Evolutionary conservation across 2,329 filamentous ascomycete genomes (phyloP), one percentile per base, ranked within the genome.

Genomic region (Aspergillus phoenicis): DNA sequence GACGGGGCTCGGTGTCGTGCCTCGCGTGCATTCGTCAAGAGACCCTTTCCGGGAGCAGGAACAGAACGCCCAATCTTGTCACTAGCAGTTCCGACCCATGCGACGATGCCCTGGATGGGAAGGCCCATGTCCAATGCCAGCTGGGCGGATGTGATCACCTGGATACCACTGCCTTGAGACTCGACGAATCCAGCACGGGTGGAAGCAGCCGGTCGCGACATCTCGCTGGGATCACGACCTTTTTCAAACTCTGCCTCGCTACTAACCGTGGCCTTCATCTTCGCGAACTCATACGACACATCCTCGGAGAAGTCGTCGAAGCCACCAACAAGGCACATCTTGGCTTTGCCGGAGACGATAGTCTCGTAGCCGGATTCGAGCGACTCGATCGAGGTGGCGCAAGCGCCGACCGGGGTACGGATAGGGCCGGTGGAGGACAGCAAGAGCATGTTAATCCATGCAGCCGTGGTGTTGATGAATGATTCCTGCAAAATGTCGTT

Each of bases 271-370:
- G 93, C 93, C 81, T 96, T 95, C 94, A 98, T 98, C 83, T 97
- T 97, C 82, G 93, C 93, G 75, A 98, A 98, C 78, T 97, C 93
- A 74, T 96, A 97, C 2, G 94, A 97, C 58, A 93, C 94, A 80
- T 97, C 94, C 79, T 97, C 93, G 72, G 94, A 91, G 82, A 98
- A 96, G 80, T 98, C 94, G 81, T 98, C 93, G 72, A 97, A 97
- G 69, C 93, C 93, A 85, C 93, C 93, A 60, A 97, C 94, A 65
- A 98, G 88, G 84, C 93, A 97, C 71, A 97, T 86, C 55, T 91
- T 90, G 62, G 93, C 93, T 84, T 97, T 97, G 80, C 93, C 94
- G 76, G 97, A 92, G 72, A 96, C 88, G 73, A 98, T 97, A 39
- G 93, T 97, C 80, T 98, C 93, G 74, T 95, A 96, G 70, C 93